Conservation (phyloP, 352 stramenopile species). For the Pythium rishiriense region DNA sequence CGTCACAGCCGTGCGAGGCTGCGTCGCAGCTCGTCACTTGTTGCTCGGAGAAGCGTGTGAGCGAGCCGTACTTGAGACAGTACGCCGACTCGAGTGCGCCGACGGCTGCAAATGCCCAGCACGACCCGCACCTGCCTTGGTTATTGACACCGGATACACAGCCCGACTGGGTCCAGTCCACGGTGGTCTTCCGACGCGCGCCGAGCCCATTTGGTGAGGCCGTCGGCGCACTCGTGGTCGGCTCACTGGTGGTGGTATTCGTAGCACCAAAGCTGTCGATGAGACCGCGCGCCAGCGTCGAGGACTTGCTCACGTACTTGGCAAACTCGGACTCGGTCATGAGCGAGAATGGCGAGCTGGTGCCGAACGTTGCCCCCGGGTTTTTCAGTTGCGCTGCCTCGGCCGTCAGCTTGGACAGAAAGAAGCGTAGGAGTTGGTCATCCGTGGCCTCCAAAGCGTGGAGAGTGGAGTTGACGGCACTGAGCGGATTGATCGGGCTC, state of each 20-base stretch:
- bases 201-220: conserved; percentile 2
- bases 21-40: conserved; percentile 91
- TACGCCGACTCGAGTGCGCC: conserved; percentile 90
- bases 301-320: conserved; percentile 47
- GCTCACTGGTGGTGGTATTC: too few relatives aligned
- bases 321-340: conserved; percentile 70
- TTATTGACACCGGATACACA: conserved; percentile 91
- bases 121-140: conserved; percentile 93
- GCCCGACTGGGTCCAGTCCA: conserved; percentile 57
- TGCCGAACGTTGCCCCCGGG: conserved; percentile 59
- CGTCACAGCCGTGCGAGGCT: conserved; percentile 82
- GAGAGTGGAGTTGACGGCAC: conserved; percentile 1
- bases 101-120: conserved; percentile 96
- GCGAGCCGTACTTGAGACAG: conserved; percentile 68
- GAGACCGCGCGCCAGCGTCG: conserved; percentile 15
- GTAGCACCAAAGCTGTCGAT: conserved; percentile 6
- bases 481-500: not conserved
- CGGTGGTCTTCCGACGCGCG: not conserved
- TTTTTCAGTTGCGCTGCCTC: conserved; percentile 42
- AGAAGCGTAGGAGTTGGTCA: conserved; percentile 56
- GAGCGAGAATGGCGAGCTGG: conserved; percentile 62
- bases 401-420: conserved; percentile 57
- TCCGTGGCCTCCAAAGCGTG: conserved; percentile 10
- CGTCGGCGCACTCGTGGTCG: not conserved
- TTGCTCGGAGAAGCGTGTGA: conserved; percentile 90